These are phyloP conservation scores for Plasmopara halstedii DNA, from an alignment of 352 stramenopile genomes.

Conservation along the genomic window DNA sequence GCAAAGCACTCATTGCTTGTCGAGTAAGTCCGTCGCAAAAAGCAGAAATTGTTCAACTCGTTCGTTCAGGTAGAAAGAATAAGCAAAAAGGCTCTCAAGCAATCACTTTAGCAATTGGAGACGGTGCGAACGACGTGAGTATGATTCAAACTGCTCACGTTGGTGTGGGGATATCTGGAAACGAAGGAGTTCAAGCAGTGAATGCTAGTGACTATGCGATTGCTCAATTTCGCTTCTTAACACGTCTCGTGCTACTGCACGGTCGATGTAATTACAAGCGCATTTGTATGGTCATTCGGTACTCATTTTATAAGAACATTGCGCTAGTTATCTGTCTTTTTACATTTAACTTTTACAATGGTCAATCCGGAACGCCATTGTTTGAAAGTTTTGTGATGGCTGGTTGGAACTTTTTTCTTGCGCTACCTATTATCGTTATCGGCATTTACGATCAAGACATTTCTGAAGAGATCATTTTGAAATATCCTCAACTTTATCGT, in stretches of 20 bases:
- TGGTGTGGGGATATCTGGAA: constrained; percentile 95
- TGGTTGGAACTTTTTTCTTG: constrained; percentile 83
- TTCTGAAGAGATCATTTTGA: constrained; percentile 31
- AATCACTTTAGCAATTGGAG: constrained; percentile 94
- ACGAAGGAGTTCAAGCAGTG: constrained; percentile 96
- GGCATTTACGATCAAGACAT: constrained; percentile 72
- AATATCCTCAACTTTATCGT: constrained; percentile 50
- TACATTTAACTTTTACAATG: constrained; percentile 89
- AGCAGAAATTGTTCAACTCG: constrained; percentile 63
- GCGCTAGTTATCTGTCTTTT: constrained; percentile 91
- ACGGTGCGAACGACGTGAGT: constrained; percentile 98
- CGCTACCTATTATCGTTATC: constrained; percentile 84
- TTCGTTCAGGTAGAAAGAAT: constrained; percentile 13
- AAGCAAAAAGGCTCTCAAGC: constrained; percentile 25
- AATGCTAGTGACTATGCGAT: constrained; percentile 93
- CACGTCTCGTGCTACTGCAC: constrained; percentile 92
- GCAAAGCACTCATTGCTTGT: constrained; percentile 77
- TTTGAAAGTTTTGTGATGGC: constrained; percentile 80
- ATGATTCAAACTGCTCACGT: constrained; percentile 98
- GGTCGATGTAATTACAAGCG: constrained; percentile 96
- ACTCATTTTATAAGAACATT: constrained; percentile 99
- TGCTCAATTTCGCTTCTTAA: constrained; percentile 93
- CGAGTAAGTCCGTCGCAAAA: constrained; percentile 81
- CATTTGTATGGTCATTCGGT: constrained; percentile 90
- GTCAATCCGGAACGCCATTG: constrained; percentile 78